Evolutionary conservation across 345 rosid species (phyloP).

Genomic region (Aethionema arabicum): DNA sequence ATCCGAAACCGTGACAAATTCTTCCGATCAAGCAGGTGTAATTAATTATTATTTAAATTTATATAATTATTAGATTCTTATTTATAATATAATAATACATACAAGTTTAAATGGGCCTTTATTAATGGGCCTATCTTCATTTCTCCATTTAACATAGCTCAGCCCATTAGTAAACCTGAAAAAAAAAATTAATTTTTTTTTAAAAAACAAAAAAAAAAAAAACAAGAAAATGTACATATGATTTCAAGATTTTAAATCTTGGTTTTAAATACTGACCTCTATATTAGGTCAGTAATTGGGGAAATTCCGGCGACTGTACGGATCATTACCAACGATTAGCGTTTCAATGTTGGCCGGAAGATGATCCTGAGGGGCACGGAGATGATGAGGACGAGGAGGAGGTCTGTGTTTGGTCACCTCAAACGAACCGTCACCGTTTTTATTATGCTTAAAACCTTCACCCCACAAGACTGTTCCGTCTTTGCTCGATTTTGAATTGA

Average conservation of each 20-base stretch:
- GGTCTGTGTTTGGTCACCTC: no score
- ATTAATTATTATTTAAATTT: no score
- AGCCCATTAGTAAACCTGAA: conserved; percentile 5
- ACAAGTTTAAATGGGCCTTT: not conserved
- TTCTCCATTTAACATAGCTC: not conserved
- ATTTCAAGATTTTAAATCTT: not conserved
- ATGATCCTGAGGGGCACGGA: no score
- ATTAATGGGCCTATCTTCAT: conserved; percentile 11
- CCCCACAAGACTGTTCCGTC: conserved; percentile 10
- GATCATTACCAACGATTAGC: not conserved
- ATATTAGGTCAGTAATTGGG: not conserved
- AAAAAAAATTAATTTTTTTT: no score
- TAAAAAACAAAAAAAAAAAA: not conserved
- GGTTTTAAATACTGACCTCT: not conserved
- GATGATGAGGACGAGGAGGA: no score
- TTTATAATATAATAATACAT: conserved; percentile 5
- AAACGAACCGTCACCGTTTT: no score
- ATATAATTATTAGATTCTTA: conserved; percentile 9
- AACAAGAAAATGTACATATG: not conserved
- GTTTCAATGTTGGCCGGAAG: no score
- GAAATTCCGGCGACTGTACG: not conserved
- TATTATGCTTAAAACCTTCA: no score
- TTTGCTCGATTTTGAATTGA: conserved; percentile 5
- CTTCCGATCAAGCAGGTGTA: no score
- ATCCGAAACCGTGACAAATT: no score